Evolutionary conservation across 75 land plant species (phyloP), one percentile per base, ranked within the genome.

Genomic region (Selaginella moellendorffii): DNA sequence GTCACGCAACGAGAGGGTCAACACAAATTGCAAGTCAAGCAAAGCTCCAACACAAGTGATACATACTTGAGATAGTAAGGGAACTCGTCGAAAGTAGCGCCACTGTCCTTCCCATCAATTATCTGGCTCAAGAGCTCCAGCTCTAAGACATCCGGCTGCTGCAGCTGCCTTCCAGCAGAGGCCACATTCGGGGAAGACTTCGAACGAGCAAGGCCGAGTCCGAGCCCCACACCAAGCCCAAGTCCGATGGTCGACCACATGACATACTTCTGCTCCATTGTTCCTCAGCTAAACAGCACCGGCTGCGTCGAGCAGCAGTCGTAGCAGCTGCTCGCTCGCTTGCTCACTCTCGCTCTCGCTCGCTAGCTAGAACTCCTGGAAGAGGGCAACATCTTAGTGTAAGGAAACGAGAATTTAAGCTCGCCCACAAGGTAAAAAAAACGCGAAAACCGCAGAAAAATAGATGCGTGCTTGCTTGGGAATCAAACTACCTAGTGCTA

Each of bases 211-310:
- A 87, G 54, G 1, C 88, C 88, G 18, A 84, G 10, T 27, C 88
- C 93, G 21, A 88, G 77, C 19, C 92, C 92, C 2, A 85, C 75
- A n/a, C 87, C 90, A 1, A 87, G 65, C 22, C 91, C 87, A 23
- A 87, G 76, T 2, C 85, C 72, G 54, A 87, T 52, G 24, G 92
- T 86, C 17, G 92, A 79, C 72, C 79, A 46, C 29, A 82, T 22
- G 9, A 82, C 2, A 26, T 67, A 59, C 67, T 81, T 83, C 64
- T 70, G 67, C 61, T 82, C 89, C 89, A 86, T 86, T 9, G 24
- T 62, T 64, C 14, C 46, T 5, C 10, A 36, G 46, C n/a, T n/a
- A n/a, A n/a, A n/a, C n/a, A n/a, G n/a, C n/a, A n/a, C n/a, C n/a
- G n/a, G n/a, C n/a, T n/a, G n/a, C n/a, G n/a, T n/a, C n/a, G n/a